These are phyloP conservation scores for Solanum corneliomulleri DNA, from an alignment of 257 asterid species.

Conservation along the genomic window DNA sequence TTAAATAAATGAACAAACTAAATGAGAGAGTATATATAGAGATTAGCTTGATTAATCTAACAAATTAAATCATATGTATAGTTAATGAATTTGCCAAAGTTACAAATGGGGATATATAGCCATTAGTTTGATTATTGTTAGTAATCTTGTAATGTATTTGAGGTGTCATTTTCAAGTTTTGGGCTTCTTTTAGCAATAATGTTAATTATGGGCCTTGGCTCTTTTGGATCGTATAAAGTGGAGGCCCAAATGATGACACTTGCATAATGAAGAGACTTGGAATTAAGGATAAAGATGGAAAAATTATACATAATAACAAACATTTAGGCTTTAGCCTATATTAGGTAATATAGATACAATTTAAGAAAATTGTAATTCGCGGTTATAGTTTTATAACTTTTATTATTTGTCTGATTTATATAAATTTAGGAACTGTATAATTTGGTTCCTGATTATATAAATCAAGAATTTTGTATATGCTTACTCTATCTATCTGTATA, in stretches of 20 bases:
- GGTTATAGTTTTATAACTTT: too few species aligned
- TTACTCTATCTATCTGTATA: too few species aligned
- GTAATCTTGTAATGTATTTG: background rate
- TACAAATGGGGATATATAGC: conserved; percentile 13
- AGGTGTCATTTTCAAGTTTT: background rate
- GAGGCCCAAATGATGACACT: background rate
- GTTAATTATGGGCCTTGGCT: conserved; percentile 21
- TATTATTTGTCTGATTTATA: too few species aligned
- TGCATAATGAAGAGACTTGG: background rate
- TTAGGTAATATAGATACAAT: too few species aligned
- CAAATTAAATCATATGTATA: too few species aligned
- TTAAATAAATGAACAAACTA: background rate
- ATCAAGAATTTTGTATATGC: too few species aligned
- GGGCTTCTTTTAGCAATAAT: conserved; percentile 14
- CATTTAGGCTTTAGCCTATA: too few species aligned
- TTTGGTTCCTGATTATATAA: too few species aligned
- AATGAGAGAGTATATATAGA: background rate
- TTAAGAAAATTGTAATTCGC: too few species aligned
- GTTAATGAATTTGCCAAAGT: background rate
- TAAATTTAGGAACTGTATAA: too few species aligned
- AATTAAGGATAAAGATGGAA: too few species aligned
- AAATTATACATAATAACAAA: too few species aligned
- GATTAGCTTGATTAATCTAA: background rate
- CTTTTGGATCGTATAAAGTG: conserved; percentile 2
- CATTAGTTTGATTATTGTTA: conserved; percentile 2